Base-by-base conservation (phyloP, 1,139 yeast species). In the Taphrina communis region DNA sequence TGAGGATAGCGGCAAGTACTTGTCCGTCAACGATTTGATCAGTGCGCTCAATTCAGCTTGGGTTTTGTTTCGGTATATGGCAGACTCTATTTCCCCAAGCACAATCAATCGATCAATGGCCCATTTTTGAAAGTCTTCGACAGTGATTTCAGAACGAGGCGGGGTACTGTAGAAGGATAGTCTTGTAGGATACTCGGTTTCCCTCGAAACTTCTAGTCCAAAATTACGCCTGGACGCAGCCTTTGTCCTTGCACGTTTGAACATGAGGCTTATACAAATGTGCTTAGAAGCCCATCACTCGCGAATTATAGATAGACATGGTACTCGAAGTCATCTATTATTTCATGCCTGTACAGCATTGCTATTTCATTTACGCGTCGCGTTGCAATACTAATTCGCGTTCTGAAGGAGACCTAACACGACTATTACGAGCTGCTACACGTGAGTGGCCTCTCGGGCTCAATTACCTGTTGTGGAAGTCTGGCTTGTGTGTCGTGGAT, bases 91-190 rank as follows among this genome's bases (percentile, higher is more conserved):
- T 76, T 92, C 97, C 70, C 91, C 85, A 71, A 95, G 82, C 9
- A 94, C 86, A 75, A 88, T 87, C 72, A 94, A 82, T 72, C 99
- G 82, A 75, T 94, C 98, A 65, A 94, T 89, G 8, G 98, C 98
- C 97, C 97, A 94, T 19, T 83, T 83, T 78, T 94, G 99, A 77
- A 94, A 95, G 76, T 94, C 90, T 73, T 93, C 97, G 50, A 94
- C 77, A 0, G 97, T 91, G 75, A 94, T 86, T 78, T 94, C 98
- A 46, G 88, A 87, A 48, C 83, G 78, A 0, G 98, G 98, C 7
- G 97, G 95, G 3, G 80, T 73, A 56, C 82, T 84, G 78, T 94
- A 94, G 75, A 93, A 84, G 61, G 88, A 85, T 65, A 89, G 81
- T 55, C 94, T 75, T 70, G 77, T 75, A 3, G 87, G 83, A 74